These are phyloP conservation scores for Ophiostoma sp. DNA, from an alignment of 2,329 filamentous ascomycete genomes.

Conservation along the genomic window DNA sequence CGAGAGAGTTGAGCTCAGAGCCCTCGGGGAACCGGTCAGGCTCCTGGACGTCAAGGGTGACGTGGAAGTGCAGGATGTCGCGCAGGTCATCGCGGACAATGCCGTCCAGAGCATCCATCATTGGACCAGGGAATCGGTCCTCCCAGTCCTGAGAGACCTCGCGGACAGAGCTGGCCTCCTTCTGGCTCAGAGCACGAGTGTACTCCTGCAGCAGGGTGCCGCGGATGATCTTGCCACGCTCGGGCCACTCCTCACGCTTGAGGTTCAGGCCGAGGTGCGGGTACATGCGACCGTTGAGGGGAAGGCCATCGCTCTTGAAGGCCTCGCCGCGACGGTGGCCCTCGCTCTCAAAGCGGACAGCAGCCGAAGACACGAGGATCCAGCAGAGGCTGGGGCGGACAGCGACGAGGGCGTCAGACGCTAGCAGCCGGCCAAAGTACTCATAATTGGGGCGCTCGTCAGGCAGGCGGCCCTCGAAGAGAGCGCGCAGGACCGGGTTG, in stretches of 20 bases:
- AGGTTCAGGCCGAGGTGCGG: conserved; percentile 59
- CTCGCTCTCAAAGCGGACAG: conserved; percentile 53
- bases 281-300: conserved; percentile 50
- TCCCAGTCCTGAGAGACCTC: conserved; percentile 59
- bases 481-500: conserved; percentile 62
- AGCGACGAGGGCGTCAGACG: conserved; percentile 54
- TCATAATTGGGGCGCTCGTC: conserved; percentile 62
- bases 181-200: conserved; percentile 54
- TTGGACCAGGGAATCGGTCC: conserved; percentile 53
- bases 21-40: conserved; percentile 58
- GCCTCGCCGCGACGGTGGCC: conserved; percentile 36
- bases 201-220: conserved; percentile 59
- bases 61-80: conserved; percentile 63
- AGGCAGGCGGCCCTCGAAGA: conserved; percentile 58
- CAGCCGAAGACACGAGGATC: conserved; percentile 58
- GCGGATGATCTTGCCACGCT: conserved; percentile 46
- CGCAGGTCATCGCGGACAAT: conserved; percentile 52
- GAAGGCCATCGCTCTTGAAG: conserved; percentile 45
- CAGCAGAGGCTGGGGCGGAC: conserved; percentile 60
- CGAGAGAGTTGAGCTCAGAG: conserved; percentile 60
- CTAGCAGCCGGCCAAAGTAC: conserved; percentile 59
- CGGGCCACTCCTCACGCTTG: conserved; percentile 52
- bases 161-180: conserved; percentile 57
- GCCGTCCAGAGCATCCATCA: conserved; percentile 53
- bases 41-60: conserved; percentile 60